Conservation (phyloP, 139 green algal species). For the Chloropicon primus region DNA sequence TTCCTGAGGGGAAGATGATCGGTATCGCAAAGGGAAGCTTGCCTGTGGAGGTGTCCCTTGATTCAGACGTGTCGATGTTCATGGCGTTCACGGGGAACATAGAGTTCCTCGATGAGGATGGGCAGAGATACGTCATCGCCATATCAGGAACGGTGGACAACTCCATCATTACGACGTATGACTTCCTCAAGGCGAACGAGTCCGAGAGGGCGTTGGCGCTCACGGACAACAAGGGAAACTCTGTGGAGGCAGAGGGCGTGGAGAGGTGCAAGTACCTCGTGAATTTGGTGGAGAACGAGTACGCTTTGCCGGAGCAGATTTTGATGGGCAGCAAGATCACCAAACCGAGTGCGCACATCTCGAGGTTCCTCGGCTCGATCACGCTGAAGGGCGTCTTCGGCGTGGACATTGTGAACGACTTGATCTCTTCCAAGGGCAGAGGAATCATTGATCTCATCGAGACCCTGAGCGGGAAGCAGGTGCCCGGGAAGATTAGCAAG, state of each 20-base stretch:
- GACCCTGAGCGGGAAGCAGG: conserved; percentile 39
- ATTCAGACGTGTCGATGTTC: conserved; percentile 13
- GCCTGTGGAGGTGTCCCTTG: conserved; percentile 51
- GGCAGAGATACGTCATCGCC: conserved; percentile 3
- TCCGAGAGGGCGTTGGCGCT: conserved; percentile 8
- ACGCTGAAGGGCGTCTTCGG: conserved; percentile 20
- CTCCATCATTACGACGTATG: conserved; percentile 38
- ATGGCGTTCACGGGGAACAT: conserved; percentile 55
- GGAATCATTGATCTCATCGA: conserved; percentile 55
- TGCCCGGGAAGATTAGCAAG: neutral
- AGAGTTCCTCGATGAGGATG: conserved; percentile 63
- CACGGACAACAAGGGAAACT: neutral
- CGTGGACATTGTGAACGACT: conserved; percentile 26
- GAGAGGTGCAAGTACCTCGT: neutral
- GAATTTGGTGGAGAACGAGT: neutral
- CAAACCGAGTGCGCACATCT: neutral
- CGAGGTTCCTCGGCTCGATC: conserved; percentile 26
- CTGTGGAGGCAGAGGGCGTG: conserved; percentile 1
- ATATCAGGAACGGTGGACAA: conserved; percentile 54
- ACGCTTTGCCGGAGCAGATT: neutral
- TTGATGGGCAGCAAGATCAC: neutral
- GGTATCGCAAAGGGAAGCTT: conserved; percentile 59
- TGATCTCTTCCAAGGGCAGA: conserved; percentile 34
- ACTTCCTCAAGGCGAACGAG: conserved; percentile 39
- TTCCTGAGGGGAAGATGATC: conserved; percentile 53